Percentiles rank a stretch among this genome's conserved stretches.
Evolutionary conservation across 495 filamentous ascomycete species (phyloP).

Genomic region (Hypoxylon subgilvum): DNA sequence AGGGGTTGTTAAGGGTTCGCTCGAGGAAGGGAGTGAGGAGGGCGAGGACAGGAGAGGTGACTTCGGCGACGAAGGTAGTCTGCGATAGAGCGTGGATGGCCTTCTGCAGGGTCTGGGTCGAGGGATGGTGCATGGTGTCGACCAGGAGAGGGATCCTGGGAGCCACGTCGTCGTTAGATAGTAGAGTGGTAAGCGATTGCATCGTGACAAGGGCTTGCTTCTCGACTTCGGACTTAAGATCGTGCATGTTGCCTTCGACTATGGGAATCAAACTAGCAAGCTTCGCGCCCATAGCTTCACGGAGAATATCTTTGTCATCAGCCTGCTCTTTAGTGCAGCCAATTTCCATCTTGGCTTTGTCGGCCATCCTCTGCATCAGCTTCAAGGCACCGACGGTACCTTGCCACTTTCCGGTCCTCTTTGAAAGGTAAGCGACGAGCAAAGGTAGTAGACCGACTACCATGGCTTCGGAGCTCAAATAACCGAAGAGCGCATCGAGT

Average conservation of each 20-base stretch:
- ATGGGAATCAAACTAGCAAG: slow-evolving; percentile 89
- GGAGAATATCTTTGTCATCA: slow-evolving; percentile 80
- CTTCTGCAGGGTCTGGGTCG: slow-evolving; percentile 84
- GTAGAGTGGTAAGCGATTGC: slow-evolving; percentile 84
- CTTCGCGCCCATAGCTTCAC: slow-evolving; percentile 90
- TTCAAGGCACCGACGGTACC: slow-evolving; percentile 84
- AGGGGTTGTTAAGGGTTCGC: slow-evolving; percentile 85
- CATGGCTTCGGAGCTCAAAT: slow-evolving; percentile 79
- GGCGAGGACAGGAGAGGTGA: slow-evolving; percentile 97
- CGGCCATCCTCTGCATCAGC: slow-evolving; percentile 86
- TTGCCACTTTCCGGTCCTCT: slow-evolving; percentile 91
- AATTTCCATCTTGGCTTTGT: slow-evolving; percentile 84
- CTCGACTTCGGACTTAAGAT: slow-evolving; percentile 87
- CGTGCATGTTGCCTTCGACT: slow-evolving; percentile 93
- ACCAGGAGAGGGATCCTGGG: slow-evolving; percentile 92
- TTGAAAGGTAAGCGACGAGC: slow-evolving; percentile 74
- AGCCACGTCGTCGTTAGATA: slow-evolving; percentile 96
- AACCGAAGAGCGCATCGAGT: slow-evolving; percentile 82
- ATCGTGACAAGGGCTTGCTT: slow-evolving; percentile 91
- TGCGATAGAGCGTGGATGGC: slow-evolving; percentile 96
- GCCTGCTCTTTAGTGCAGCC: slow-evolving; percentile 80
- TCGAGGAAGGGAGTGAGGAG: slow-evolving; percentile 95
- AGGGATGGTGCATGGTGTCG: slow-evolving; percentile 93
- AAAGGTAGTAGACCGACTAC: slow-evolving; percentile 79
- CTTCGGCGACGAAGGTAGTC: slow-evolving; percentile 97